Base-by-base conservation (phyloP, 116 monocot species). In the Dioscorea cayenensis region DNA sequence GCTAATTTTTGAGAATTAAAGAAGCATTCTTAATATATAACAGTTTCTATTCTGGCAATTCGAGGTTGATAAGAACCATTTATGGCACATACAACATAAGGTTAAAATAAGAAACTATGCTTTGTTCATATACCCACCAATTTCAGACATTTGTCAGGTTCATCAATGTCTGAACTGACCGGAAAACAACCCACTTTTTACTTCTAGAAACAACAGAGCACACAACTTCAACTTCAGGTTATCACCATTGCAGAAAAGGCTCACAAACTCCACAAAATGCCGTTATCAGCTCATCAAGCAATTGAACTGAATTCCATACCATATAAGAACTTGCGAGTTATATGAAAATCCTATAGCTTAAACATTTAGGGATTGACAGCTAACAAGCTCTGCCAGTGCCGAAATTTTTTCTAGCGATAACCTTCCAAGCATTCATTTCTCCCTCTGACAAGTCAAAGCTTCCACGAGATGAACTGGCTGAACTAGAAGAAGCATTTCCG, bases 331-430 rank as follows among this genome's bases (percentile, higher is more conserved):
- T 16, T 55, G 14, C 5, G 1, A 18, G 17, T 5, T n/a, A 19
- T 55, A 55, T 55, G n/a, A 55, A 55, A 16, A n/a, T 55, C 55
- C 43, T 43, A 43, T 43, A 43, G 43, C 17, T 69, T 71, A 89
- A 66, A 85, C 74, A 68, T 77, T 75, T 60, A 92, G 80, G 66
- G 92, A 86, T 62, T 88, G 86, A 51, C 90, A 97, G 74, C 93
- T 84, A 73, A 90, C 80, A 72, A 93, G 77, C 60, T 97, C 90
- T 67, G 80, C 78, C 35, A n/a, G 65, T 70, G 4, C 77, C 83
- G 76, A 90, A 77, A 76, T 82, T 88, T 74, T 78, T 90, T 28
- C 74, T 32, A 69, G 90, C 85, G 55, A 97, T 52, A 17, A 86
- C 79, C 76, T 84, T 85, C 93, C 93, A 90, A 55, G 81, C 60